Base-by-base conservation (phyloP, 2,329 filamentous ascomycete genomes). In the Aspergillus sp. region DNA sequence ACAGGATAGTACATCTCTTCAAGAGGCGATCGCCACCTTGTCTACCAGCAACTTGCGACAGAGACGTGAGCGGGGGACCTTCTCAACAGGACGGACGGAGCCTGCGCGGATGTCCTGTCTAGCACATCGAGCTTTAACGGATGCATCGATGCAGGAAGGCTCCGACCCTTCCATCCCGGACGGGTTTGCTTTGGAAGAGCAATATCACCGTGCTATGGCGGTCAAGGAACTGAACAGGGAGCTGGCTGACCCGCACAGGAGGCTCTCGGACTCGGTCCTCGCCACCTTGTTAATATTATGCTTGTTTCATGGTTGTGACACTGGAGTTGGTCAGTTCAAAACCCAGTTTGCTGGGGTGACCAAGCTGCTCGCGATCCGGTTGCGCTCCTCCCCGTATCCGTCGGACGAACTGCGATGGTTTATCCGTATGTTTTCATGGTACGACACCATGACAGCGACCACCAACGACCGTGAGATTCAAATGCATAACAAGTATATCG, bases 281-380 rank as follows among this genome's bases (percentile, higher is more conserved):
- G 93, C 91, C 3, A 96, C 91, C 4, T 86, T 97, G 37, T 83
- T 97, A 40, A 84, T 97, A 8, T 82, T 97, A 3, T 96, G 92
- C 71, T 87, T 97, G 60, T 96, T 96, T 73, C 90, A 96, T 65
- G 92, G 96, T 77, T 95, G 91, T 61, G 93, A 97, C 74, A 95
- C 90, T 1, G 93, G 93, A 3, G 88, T 97, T 64, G 91, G 91
- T 19, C 93, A 93, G 68, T 97, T 97, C 76, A 90, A 92, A 65
- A 95, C 90, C 0, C 93, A 97, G 71, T 92, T 97, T 68, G 91
- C 91, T 1, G 93, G 93, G 0, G 92, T 97, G 40, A 93, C 92
- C 76, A 96, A 96, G 79, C 86, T 98, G 33, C 83, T 97, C 11
- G 85, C 87, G 4, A 85, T 96, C 77, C 84, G 92, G 58, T 84